phyloP scores from a whole-genome alignment of 148 eudicot species.

The Spergularia bocconei region DNA sequence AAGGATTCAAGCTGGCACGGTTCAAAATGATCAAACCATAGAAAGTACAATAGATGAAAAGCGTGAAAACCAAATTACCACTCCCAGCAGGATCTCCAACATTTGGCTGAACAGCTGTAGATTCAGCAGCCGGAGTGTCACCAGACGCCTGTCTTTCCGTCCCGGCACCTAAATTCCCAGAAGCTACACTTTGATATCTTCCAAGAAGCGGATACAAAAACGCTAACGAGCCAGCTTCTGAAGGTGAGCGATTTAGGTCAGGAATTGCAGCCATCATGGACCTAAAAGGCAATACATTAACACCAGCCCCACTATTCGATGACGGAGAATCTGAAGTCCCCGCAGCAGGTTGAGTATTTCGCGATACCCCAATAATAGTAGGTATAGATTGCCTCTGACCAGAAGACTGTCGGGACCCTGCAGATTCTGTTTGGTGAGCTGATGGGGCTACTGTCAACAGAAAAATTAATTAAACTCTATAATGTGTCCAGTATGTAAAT shows the following conservation, averaged over 20 bases:
- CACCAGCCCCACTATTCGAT: conserved; percentile 27
- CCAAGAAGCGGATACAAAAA: conserved; percentile 32
- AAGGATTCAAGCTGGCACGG: background rate
- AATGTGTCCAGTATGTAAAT: background rate
- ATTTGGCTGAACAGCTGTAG: conserved; percentile 30
- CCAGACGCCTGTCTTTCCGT: conserved; percentile 25
- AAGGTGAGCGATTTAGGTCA: conserved; percentile 32
- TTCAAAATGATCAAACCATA: background rate
- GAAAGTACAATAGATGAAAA: background rate
- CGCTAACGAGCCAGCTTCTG: conserved; percentile 31
- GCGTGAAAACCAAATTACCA: conserved; percentile 18
- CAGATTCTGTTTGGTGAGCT: conserved; percentile 32
- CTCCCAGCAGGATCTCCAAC: conserved; percentile 27
- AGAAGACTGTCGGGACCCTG: conserved; percentile 34
- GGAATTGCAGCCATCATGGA: conserved; percentile 38
- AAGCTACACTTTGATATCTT: conserved; percentile 28
- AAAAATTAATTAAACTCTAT: conserved; percentile 10
- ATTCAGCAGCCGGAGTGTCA: conserved; percentile 22
- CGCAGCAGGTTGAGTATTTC: conserved; percentile 28
- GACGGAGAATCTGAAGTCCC: conserved; percentile 27
- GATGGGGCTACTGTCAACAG: conserved; percentile 22
- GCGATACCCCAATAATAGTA: conserved; percentile 19
- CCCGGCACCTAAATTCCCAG: conserved; percentile 28
- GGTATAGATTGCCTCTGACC: conserved; percentile 30
- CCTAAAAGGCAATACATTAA: conserved; percentile 35